These are phyloP conservation scores for Viola pubescens DNA, from an alignment of 441 rosid genomes.

Conservation along the genomic window DNA sequence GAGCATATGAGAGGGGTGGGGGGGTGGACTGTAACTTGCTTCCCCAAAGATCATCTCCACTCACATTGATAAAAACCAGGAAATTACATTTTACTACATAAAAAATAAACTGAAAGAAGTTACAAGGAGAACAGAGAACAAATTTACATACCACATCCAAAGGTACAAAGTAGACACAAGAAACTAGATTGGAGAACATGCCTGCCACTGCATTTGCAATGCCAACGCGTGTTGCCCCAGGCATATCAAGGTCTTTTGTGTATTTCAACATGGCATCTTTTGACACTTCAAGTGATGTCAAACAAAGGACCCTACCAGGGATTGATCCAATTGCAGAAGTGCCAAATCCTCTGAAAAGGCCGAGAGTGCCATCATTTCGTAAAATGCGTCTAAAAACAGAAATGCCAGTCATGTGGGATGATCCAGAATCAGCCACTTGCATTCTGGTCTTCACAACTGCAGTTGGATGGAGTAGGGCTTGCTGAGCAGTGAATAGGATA, in stretches of 20 bases:
- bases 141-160: constrained; percentile 50
- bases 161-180: constrained; percentile 50
- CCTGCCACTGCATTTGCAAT: constrained; percentile 58
- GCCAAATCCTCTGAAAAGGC: constrained; percentile 52
- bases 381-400: constrained; percentile 30
- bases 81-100: no score
- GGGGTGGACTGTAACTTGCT: no score
- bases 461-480: constrained; percentile 47
- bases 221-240: constrained; percentile 48
- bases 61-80: no score
- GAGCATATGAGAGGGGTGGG: no score
- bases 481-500: constrained; percentile 48
- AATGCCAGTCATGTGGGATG: constrained; percentile 29
- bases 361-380: constrained; percentile 38
- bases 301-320: constrained; percentile 48
- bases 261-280: constrained; percentile 45
- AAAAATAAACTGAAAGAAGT: constrained; percentile 12
- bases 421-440: constrained; percentile 50
- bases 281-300: constrained; percentile 57
- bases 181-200: constrained; percentile 51
- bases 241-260: constrained; percentile 28
- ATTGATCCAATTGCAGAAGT: constrained; percentile 49
- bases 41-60: no score
- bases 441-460: constrained; percentile 53
- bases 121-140: constrained; percentile 3